Base-by-base conservation (phyloP, 73 alveolate species). In the Tetrahymena borealis region DNA sequence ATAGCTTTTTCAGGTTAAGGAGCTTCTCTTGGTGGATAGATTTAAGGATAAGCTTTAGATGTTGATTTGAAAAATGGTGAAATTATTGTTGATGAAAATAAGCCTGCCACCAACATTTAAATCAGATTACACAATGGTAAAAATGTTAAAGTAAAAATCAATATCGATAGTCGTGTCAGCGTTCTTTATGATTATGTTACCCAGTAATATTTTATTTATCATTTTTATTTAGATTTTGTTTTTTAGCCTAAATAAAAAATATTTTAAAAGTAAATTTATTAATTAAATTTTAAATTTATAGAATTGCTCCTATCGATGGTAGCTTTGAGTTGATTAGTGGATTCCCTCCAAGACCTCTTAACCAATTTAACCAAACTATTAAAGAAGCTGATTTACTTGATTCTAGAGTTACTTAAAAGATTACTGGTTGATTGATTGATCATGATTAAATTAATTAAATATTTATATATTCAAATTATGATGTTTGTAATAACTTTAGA, bases 301-400 rank as follows among this genome's bases (percentile, higher is more conserved):
- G 36, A 32, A 96, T 96, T 8, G 97, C 97, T 10, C 97, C 97
- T 9, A 96, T 95, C 16, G 97, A 94, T 33, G 97, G 97, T 7
- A 91, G 93, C 60, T 95, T 94, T 91, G 90, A 96, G 91, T 90
- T 96, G 32, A 92, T 94, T 40, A 78, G 95, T n/a, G 98, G 98
- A 4, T 96, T 95, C 96, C 98, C 98, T 32, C 98, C 98, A 9
- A 96, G 92, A 90, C 97, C 98, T 8, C 92, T 96, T 16, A 32
- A 39, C 32, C 95, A 95, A 41, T 91, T 96, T 37, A 32, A 93
- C 20, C 78, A 91, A 90, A 95, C 98, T 33, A 90, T 96, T 15
- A 96, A 96, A 79, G 97, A 95, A 39, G 98, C 98, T 31, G 98
- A 97, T 36, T 93, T 96, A 11, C 92, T 94, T 91, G 90, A 39